Base-by-base conservation (phyloP, 306 rosid species). In the Vachellia collinsii region DNA sequence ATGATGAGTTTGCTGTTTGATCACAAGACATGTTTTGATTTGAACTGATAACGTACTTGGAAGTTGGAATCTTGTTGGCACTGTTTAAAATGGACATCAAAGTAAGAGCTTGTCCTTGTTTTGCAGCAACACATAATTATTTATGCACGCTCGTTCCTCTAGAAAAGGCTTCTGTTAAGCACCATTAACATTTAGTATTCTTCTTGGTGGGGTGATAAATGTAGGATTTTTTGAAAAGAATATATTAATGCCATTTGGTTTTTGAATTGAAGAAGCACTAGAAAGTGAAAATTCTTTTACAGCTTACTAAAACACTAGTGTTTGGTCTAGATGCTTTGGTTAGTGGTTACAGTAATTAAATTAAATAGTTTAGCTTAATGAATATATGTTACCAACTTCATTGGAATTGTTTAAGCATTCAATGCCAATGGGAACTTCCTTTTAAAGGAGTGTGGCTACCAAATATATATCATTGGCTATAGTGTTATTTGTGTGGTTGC, bases 51-150 rank as follows among this genome's bases (percentile, higher is more conserved):
- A 23, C 78, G 66, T 64, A 51, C 70, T 81, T 77, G 79, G 85
- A 87, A 51, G 66, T 81, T 77, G 79, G 85, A 87, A 86, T 84
- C 88, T 81, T 78, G n/a, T 61, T 63, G 47, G 39, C 70, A 64
- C 48, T 75, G 78, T 44, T 66, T 78, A 34, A 70, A 47, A 77
- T 61, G 75, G 80, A 61, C 86, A 85, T 85, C 51, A 83, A 85
- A 85, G 73, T 72, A 83, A 54, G 78, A 74, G 86, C 80, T 72
- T 0, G 54, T 36, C 74, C 77, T 43, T 38, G 64, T 29, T 87
- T 73, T 81, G 41, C 67, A 29, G 47, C 8, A 43, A 43, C 47
- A 43, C 10, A 9, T 8, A 7, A 6, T 6, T 8, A 6, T 42
- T 6, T 0, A 42, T 7, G 10, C 34, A 29, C 34, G 34, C 34